Percentiles rank a stretch among this genome's conserved stretches.
phyloP scores from a whole-genome alignment of 2,329 filamentous ascomycete species.

The Exophiala sp. region DNA sequence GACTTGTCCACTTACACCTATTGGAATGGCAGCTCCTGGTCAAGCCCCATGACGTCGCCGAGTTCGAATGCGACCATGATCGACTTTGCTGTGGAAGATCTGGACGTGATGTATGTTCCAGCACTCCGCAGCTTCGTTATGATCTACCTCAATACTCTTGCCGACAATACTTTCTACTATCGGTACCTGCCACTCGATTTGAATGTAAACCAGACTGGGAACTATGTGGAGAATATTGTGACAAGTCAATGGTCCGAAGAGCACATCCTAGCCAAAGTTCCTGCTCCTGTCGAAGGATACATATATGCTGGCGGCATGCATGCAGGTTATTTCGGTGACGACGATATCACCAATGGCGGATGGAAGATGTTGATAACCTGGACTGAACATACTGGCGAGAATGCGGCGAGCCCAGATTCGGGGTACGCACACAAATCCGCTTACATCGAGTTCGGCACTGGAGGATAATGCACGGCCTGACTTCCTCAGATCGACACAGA shows the following conservation, averaged over 20 bases:
- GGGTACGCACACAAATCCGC: conserved; percentile 29
- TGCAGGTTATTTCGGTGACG: conserved; percentile 31
- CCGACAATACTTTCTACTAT: conserved; percentile 35
- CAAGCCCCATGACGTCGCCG: conserved; percentile 19
- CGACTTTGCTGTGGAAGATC: conserved; percentile 30
- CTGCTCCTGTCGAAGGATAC: conserved; percentile 27
- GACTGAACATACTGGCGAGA: conserved; percentile 32
- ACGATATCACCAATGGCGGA: conserved; percentile 34
- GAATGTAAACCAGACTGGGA: conserved; percentile 23
- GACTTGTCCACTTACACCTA: conserved; percentile 29
- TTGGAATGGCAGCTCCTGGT: conserved; percentile 31
- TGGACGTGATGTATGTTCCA: conserved; percentile 34
- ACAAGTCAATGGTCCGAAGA: conserved; percentile 31
- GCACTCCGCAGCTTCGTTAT: conserved; percentile 32
- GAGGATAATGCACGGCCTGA: neutral
- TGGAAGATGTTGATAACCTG: conserved; percentile 33
- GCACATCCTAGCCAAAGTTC: conserved; percentile 29
- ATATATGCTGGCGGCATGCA: conserved; percentile 33
- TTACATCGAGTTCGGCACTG: conserved; percentile 11
- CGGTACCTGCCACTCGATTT: conserved; percentile 30
- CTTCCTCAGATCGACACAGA: neutral
- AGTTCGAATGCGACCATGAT: conserved; percentile 29
- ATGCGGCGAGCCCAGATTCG: conserved; percentile 26
- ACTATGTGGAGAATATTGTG: conserved; percentile 31
- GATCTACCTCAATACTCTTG: conserved; percentile 32